phyloP scores from a whole-genome alignment of 1,284 basidiomycete genomes.

The Cutaneotrichosporon sp. region DNA sequence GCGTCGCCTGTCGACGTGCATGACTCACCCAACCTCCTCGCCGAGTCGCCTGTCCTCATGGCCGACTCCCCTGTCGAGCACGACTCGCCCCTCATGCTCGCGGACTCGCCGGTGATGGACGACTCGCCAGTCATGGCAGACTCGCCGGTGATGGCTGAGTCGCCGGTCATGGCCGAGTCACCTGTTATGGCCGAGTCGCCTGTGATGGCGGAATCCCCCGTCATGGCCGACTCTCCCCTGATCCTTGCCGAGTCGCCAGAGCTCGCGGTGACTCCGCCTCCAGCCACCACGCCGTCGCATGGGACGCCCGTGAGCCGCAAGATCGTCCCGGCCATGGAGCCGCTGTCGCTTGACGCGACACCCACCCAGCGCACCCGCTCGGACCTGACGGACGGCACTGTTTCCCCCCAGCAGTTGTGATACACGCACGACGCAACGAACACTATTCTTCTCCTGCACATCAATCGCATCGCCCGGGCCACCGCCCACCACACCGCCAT shows the following conservation, averaged over 20 bases:
- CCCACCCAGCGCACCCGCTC: neutral
- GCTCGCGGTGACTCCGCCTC: constrained; percentile 4
- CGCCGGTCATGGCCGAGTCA: constrained; percentile 9
- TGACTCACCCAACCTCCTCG: constrained; percentile 6
- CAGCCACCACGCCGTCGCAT: neutral
- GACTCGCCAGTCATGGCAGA: neutral
- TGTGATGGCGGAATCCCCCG: constrained; percentile 2
- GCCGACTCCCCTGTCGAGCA: constrained; percentile 10
- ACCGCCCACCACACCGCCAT: neutral
- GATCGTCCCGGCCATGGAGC: constrained; percentile 6
- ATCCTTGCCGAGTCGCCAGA: neutral
- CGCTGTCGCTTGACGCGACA: neutral
- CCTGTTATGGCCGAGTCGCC: neutral
- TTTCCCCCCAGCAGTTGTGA: constrained; percentile 5
- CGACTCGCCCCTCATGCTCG: constrained; percentile 15
- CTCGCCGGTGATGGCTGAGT: constrained; percentile 9
- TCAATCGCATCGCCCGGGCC: neutral
- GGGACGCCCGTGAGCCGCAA: neutral
- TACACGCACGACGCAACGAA: neutral
- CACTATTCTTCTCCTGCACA: neutral
- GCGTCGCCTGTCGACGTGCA: neutral
- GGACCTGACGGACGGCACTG: neutral
- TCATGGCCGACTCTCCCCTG: constrained; percentile 9
- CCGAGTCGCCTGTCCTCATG: neutral
- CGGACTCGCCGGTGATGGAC: constrained; percentile 14